Conservation (phyloP, 352 stramenopile species). For the Phytopythium ostracodes region DNA sequence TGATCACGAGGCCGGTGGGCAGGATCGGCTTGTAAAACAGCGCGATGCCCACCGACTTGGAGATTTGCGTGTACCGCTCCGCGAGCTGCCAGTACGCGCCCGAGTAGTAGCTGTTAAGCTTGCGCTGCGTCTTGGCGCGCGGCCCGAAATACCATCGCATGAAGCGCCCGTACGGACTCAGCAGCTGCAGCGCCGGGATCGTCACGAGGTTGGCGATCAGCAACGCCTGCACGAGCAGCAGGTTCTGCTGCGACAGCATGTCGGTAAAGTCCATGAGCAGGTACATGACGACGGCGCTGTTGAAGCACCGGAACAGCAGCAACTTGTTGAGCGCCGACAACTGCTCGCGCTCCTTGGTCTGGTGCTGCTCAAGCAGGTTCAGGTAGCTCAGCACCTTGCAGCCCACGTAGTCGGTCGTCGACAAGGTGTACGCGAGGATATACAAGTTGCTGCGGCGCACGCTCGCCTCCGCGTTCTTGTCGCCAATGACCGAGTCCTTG, state of each 20-base stretch:
- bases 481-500: constrained; percentile 31
- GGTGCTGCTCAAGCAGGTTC: constrained; percentile 50
- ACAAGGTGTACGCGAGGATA: constrained; percentile 45
- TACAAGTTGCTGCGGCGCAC: constrained; percentile 42
- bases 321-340: constrained; percentile 80
- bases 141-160: constrained; percentile 38
- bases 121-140: constrained; percentile 62
- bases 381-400: constrained; percentile 61
- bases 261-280: constrained; percentile 73
- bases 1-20: constrained; percentile 74
- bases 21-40: constrained; percentile 69
- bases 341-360: constrained; percentile 67
- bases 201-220: constrained; percentile 77
- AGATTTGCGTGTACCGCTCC: constrained; percentile 61
- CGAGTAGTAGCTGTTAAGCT: constrained; percentile 77
- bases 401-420: constrained; percentile 52
- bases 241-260: constrained; percentile 55
- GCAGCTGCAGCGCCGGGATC: constrained; percentile 56
- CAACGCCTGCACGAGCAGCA: constrained; percentile 71
- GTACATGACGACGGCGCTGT: constrained; percentile 72
- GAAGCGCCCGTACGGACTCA: constrained; percentile 50
- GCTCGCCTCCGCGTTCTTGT: constrained; percentile 15
- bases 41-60: constrained; percentile 60
- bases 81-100: constrained; percentile 62
- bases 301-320: constrained; percentile 66